phyloP scores from a whole-genome alignment of 2,329 filamentous ascomycete species.

The Annulohypoxylon truncatum region DNA sequence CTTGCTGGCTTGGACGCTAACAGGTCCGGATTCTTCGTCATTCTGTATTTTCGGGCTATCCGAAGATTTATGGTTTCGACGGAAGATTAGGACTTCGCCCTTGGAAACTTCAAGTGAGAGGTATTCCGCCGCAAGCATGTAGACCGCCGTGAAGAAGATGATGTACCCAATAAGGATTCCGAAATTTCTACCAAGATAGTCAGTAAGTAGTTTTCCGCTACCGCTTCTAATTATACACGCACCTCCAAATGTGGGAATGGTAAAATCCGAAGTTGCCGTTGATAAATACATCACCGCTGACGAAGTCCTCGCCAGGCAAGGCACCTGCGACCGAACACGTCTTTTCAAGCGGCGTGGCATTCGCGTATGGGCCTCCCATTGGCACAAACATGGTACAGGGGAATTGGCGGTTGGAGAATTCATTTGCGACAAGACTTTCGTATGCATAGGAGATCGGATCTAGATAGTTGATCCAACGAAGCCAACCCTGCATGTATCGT shows the following conservation, averaged over 20 bases:
- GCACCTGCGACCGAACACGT: constrained; percentile 24
- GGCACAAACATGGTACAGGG: constrained; percentile 61
- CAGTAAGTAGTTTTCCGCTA: neutral
- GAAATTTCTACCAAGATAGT: constrained; percentile 52
- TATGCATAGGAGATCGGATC: constrained; percentile 85
- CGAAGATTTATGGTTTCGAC: constrained; percentile 62
- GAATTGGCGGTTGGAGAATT: constrained; percentile 76
- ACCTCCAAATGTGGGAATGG: constrained; percentile 58
- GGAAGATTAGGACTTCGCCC: constrained; percentile 77
- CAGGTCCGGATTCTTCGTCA: constrained; percentile 49
- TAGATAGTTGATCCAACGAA: constrained; percentile 83
- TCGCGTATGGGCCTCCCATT: constrained; percentile 37
- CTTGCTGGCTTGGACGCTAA: neutral
- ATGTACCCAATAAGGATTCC: constrained; percentile 63
- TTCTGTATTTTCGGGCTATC: constrained; percentile 25
- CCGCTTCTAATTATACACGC: constrained; percentile 16
- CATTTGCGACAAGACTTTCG: constrained; percentile 83
- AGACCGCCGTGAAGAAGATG: constrained; percentile 70
- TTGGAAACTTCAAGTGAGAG: constrained; percentile 57
- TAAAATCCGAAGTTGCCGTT: constrained; percentile 57
- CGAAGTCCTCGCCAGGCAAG: constrained; percentile 52
- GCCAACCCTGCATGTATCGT: constrained; percentile 81
- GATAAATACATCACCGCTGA: constrained; percentile 61
- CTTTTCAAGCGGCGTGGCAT: constrained; percentile 8
- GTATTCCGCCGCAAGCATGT: constrained; percentile 68